phyloP scores from a whole-genome alignment of 768 basidiomycete genomes.

The Aureoboletus auriporus region DNA sequence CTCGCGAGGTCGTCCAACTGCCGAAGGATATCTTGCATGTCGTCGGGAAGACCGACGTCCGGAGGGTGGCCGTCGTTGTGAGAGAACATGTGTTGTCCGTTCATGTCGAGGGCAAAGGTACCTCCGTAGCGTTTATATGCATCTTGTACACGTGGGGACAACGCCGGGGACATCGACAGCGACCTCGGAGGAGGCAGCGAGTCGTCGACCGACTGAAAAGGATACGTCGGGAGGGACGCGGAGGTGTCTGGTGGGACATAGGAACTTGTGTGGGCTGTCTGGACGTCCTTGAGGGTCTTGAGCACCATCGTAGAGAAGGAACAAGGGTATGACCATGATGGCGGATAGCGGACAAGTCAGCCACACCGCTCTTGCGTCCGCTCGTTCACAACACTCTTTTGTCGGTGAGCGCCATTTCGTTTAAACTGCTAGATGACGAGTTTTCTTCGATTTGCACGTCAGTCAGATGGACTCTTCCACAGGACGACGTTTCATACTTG shows the following conservation, averaged over 20 bases:
- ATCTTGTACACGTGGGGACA: conserved; percentile 1
- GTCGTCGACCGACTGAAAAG: neutral
- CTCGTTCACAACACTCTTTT: conserved; percentile 6
- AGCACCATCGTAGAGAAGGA: neutral
- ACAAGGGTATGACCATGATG: neutral
- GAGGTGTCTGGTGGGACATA: conserved; percentile 11
- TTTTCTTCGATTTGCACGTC: conserved; percentile 57
- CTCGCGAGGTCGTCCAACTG: conserved; percentile 26
- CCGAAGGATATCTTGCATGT: conserved; percentile 24
- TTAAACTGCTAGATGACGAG: conserved; percentile 36
- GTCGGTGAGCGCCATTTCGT: conserved; percentile 16
- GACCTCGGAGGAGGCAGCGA: neutral
- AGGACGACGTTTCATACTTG: conserved; percentile 39
- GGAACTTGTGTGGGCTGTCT: conserved; percentile 11
- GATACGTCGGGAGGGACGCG: conserved; percentile 1
- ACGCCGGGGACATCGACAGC: conserved; percentile 5
- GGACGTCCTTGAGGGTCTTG: conserved; percentile 16
- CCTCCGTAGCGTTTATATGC: conserved; percentile 18
- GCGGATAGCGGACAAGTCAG: conserved; percentile 7
- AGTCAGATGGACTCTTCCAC: conserved; percentile 41
- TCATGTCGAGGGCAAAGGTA: conserved; percentile 12
- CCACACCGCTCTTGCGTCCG: neutral
- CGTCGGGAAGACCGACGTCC: conserved; percentile 20
- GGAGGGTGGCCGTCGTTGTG: conserved; percentile 1
- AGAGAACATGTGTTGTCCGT: conserved; percentile 11